Evolutionary conservation across 169 alveolate species (phyloP).

Genomic region (Cryptosporidium tyzzeri): DNA sequence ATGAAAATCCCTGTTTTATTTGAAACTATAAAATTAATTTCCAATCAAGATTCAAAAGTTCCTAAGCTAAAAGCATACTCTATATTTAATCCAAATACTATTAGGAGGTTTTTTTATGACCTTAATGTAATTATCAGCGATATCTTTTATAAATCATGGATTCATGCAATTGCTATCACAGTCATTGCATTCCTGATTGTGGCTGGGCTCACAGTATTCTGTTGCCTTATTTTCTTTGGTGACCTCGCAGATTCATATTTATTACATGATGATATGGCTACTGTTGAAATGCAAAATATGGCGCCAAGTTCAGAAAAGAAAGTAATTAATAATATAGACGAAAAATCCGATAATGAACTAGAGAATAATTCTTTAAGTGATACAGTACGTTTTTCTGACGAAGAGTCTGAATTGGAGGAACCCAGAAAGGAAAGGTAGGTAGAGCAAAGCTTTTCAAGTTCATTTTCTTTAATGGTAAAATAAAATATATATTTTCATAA

Average conservation of each 20-base stretch:
- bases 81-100: conserved; percentile 35
- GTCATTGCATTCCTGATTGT: conserved; percentile 11
- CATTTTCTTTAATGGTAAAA: not conserved
- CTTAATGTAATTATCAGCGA: conserved; percentile 34
- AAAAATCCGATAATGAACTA: not conserved
- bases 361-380: not conserved
- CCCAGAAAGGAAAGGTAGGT: conserved; percentile 36
- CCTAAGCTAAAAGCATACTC: conserved; percentile 63
- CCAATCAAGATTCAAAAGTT: conserved; percentile 26
- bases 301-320: conserved; percentile 30
- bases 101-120: conserved; percentile 54
- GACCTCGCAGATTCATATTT: conserved; percentile 64
- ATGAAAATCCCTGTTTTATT: conserved; percentile 18
- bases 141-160: conserved; percentile 62
- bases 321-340: not conserved
- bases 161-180: conserved; percentile 44
- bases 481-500: not conserved
- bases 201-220: conserved; percentile 48
- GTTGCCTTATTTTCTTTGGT: conserved; percentile 60
- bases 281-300: conserved; percentile 29
- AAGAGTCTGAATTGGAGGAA: conserved; percentile 7
- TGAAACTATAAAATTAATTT: conserved; percentile 26
- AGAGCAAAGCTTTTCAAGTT: not conserved
- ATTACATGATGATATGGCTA: conserved; percentile 9
- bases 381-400: conserved; percentile 3